Evolutionary conservation across 139 green algal species (phyloP).

Genomic region (Microglena sp.): DNA sequence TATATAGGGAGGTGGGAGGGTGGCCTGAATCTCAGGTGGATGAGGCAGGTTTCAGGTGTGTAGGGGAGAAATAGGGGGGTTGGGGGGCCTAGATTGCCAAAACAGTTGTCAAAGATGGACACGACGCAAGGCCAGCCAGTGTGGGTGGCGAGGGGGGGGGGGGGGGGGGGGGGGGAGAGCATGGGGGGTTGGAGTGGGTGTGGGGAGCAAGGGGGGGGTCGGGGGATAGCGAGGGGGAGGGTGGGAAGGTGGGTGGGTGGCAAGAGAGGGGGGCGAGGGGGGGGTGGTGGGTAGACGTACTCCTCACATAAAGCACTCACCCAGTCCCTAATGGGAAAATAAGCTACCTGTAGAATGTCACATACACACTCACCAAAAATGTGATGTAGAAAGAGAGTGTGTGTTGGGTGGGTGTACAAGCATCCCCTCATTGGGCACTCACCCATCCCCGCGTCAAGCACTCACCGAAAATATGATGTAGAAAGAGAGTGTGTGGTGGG

Average conservation of each 20-base stretch:
- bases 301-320: slow-evolving; percentile 1
- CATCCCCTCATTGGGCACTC: background rate
- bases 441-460: too few species aligned
- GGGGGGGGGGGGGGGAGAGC: slow-evolving; percentile 53
- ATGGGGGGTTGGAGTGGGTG: background rate
- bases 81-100: too few species aligned
- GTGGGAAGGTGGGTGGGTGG: background rate
- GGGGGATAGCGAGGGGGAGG: background rate
- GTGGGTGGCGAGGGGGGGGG: too few species aligned
- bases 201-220: background rate
- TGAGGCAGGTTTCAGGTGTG: too few species aligned
- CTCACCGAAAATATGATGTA: background rate
- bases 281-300: background rate
- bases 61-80: too few species aligned
- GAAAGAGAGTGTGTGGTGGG: background rate
- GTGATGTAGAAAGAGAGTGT: slow-evolving; percentile 66
- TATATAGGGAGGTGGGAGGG: too few species aligned
- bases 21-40: too few species aligned
- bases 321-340: too few species aligned
- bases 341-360: too few species aligned
- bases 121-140: slow-evolving; percentile 92
- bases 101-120: slow-evolving; percentile 89
- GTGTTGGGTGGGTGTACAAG: slow-evolving; percentile 52
- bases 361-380: slow-evolving; percentile 42
- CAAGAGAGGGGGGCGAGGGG: too few species aligned